Evolutionary conservation across 2,329 filamentous ascomycete species (phyloP).

Genomic region (Pseudocercospora vitis): DNA sequence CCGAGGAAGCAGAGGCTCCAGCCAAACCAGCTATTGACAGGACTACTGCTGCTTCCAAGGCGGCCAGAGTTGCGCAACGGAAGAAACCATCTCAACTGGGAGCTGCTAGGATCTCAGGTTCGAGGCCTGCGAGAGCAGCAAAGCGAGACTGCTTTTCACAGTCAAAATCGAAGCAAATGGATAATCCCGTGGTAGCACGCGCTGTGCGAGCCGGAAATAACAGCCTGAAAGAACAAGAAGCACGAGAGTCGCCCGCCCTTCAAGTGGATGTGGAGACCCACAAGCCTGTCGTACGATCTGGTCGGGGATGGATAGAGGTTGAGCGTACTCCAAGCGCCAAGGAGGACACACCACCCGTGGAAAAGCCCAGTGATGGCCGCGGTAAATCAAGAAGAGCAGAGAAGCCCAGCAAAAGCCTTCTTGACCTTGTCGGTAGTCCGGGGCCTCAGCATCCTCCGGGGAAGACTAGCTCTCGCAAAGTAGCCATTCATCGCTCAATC

Average conservation of each 20-base stretch:
- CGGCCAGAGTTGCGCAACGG: too few species aligned
- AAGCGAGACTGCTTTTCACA: background rate
- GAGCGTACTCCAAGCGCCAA: constrained; percentile 2
- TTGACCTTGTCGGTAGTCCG: background rate
- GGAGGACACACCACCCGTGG: background rate
- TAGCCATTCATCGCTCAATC: background rate
- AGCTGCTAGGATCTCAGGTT: too few species aligned
- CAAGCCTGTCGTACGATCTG: constrained; percentile 20
- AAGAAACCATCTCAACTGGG: too few species aligned
- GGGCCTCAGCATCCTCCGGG: background rate
- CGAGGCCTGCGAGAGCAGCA: background rate
- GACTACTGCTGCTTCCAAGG: too few species aligned
- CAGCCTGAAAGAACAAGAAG: constrained; percentile 12
- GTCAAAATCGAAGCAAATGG: background rate
- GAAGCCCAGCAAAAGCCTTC: background rate
- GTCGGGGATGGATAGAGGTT: constrained; percentile 27
- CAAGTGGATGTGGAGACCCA: constrained; percentile 14
- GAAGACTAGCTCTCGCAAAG: background rate
- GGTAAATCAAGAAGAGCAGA: background rate
- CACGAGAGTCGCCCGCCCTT: background rate
- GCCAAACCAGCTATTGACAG: background rate
- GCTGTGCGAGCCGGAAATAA: constrained; percentile 8
- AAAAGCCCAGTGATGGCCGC: background rate
- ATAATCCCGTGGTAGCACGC: background rate
- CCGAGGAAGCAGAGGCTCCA: background rate